phyloP scores from a whole-genome alignment of 139 green algal species.

The Micractinium conductrix region DNA sequence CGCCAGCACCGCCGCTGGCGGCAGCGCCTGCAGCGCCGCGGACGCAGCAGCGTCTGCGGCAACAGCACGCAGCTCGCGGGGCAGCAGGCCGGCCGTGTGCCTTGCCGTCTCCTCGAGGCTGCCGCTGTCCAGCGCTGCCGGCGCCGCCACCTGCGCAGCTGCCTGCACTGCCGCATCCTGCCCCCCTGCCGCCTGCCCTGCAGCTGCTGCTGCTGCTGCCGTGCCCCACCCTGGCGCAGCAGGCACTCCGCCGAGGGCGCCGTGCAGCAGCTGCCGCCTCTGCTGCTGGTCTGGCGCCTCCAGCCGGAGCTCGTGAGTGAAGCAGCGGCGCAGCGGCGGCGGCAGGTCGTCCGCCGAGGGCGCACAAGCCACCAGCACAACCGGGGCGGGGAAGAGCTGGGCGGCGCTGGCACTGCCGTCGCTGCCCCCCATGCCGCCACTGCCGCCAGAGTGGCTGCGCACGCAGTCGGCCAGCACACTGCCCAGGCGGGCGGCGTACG shows the following conservation, averaged over 20 bases:
- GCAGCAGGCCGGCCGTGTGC: constrained; percentile 83
- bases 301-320: constrained; percentile 83
- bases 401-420: background rate
- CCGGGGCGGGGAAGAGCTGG: background rate
- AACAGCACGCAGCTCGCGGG: constrained; percentile 73
- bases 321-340: constrained; percentile 72
- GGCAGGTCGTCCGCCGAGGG: constrained; percentile 61
- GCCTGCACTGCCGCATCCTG: background rate
- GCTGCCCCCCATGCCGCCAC: background rate
- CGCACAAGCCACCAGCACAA: constrained; percentile 72
- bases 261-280: constrained; percentile 46
- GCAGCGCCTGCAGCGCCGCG: constrained; percentile 25
- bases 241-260: constrained; percentile 52
- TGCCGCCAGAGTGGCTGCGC: constrained; percentile 1
- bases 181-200: background rate
- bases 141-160: too few species aligned
- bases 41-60: constrained; percentile 68
- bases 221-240: background rate
- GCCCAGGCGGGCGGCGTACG: constrained; percentile 40
- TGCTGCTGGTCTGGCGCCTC: constrained; percentile 51
- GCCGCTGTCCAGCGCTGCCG: background rate
- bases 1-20: constrained; percentile 22
- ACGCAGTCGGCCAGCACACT: constrained; percentile 51
- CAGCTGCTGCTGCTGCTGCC: background rate
- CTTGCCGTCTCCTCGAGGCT: constrained; percentile 46